Percentiles rank a stretch among this genome's conserved stretches.
Evolutionary conservation across 352 stramenopile species (phyloP).

Genomic region (Phytophthora hybrid): DNA sequence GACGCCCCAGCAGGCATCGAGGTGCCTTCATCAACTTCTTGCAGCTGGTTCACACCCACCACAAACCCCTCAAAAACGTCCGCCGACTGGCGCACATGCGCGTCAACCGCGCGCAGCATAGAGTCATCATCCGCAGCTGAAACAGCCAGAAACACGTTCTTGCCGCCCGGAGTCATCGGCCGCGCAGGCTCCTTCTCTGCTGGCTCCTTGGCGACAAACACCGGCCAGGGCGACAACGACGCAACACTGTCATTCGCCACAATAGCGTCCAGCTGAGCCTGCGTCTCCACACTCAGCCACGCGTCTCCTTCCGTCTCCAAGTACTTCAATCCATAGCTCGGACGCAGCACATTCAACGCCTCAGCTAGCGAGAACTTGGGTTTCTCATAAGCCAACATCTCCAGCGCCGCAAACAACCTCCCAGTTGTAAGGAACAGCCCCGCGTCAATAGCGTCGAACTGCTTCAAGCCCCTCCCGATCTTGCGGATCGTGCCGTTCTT

Average conservation of each 20-base stretch:
- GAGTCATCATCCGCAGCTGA: constrained; percentile 82
- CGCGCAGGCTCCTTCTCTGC: constrained; percentile 15
- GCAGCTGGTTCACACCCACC: constrained; percentile 81
- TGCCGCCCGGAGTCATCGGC: constrained; percentile 41
- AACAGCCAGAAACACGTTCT: constrained; percentile 83
- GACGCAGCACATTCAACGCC: constrained; percentile 82
- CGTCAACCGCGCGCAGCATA: constrained; percentile 70
- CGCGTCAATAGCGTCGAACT: constrained; percentile 82
- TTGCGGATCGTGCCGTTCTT: constrained; percentile 58
- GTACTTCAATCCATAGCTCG: constrained; percentile 83
- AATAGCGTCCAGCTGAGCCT: constrained; percentile 70
- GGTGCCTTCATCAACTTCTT: constrained; percentile 43
- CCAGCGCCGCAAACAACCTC: constrained; percentile 79
- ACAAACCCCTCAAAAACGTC: constrained; percentile 85
- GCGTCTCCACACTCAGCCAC: constrained; percentile 86
- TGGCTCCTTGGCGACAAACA: constrained; percentile 81
- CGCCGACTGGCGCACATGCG: constrained; percentile 50
- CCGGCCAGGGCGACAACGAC: constrained; percentile 73
- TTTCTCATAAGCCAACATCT: constrained; percentile 87
- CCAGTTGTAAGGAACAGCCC: constrained; percentile 79
- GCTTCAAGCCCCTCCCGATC: constrained; percentile 76
- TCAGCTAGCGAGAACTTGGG: constrained; percentile 87
- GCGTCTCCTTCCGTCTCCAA: constrained; percentile 64
- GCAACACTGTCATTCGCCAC: constrained; percentile 65
- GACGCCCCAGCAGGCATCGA: constrained; percentile 14